Conservation (phyloP, 2,329 filamentous ascomycete genomes). For the Fusarium dimerum region DNA sequence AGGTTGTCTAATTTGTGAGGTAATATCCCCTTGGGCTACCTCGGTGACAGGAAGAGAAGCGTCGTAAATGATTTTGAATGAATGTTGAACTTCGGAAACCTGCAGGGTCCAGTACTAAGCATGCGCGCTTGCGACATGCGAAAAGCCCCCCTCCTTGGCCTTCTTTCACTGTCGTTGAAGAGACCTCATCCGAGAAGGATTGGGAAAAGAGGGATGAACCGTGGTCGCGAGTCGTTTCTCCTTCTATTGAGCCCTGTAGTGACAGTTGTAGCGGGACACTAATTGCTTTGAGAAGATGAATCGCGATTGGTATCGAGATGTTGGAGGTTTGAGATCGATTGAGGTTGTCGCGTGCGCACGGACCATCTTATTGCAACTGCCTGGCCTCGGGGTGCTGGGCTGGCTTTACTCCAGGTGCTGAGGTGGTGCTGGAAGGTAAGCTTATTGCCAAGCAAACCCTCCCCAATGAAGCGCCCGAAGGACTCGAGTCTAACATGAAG, state of each 20-base stretch:
- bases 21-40: neutral
- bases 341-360: conserved; percentile 26
- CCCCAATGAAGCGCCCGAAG: no score
- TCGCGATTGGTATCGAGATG: conserved; percentile 20
- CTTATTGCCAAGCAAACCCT: neutral
- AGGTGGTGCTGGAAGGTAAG: neutral
- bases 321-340: conserved; percentile 19
- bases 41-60: conserved; percentile 4
- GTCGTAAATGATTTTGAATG: conserved; percentile 1
- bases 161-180: conserved; percentile 19
- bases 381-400: neutral
- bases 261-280: conserved; percentile 11
- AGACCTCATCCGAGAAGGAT: conserved; percentile 24
- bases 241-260: conserved; percentile 1
- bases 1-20: conserved; percentile 1
- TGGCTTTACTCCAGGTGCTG: neutral
- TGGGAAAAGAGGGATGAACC: conserved; percentile 8
- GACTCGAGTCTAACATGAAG: no score
- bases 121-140: conserved; percentile 22
- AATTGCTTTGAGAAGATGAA: conserved; percentile 1
- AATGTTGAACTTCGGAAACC: conserved; percentile 11
- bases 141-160: conserved; percentile 28
- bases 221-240: neutral
- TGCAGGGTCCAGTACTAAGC: conserved; percentile 18
- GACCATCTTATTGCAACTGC: conserved; percentile 7